Evolutionary conservation across 257 asterid species (phyloP), one percentile per base, ranked within the genome.

Genomic region (Verbascum thapsus): DNA sequence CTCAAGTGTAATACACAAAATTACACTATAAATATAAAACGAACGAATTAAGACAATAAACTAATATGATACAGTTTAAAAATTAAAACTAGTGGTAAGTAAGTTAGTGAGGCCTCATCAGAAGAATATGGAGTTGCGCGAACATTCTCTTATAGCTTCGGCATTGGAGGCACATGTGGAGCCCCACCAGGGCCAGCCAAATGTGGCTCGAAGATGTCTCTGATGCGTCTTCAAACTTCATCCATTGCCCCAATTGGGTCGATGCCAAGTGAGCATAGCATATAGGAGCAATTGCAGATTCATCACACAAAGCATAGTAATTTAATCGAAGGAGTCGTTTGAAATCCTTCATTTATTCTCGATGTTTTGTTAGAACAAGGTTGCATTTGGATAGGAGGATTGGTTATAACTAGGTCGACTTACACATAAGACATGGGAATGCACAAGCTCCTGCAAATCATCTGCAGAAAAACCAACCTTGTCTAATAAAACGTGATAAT

Each of bases 231-330:
- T 89, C 97, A 10, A 85, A 87, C 58, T 89, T 92, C 95, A 92
- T 87, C 95, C 96, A 89, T 22, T 85, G 94, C 8, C 96, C 95
- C 43, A 89, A 44, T 71, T 92, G 99, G 10, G 96, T 80, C 35
- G 99, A 97, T 0, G 99, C 99, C 82, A 92, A 73, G 51, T 92
- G 99, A 0, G 99, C 99, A 56, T 92, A 92, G 74, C 94, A 82
- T 22, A 92, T 72, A 0, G 99, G 99, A 7, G 99, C 97, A 63
- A 92, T 97, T 91, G 83, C n/a, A n/a, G n/a, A n/a, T n/a, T n/a
- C n/a, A n/a, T n/a, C n/a, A n/a, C n/a, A n/a, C n/a, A n/a, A n/a
- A n/a, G n/a, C n/a, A n/a, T n/a, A n/a, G n/a, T n/a, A n/a, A n/a
- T n/a, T n/a, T n/a, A n/a, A n/a, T n/a, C n/a, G n/a, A n/a, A n/a